Percentiles rank a stretch among this genome's conserved stretches.
phyloP scores from a whole-genome alignment of 371 early-diverging fungal genomes.

The Smittium mucronatum region DNA sequence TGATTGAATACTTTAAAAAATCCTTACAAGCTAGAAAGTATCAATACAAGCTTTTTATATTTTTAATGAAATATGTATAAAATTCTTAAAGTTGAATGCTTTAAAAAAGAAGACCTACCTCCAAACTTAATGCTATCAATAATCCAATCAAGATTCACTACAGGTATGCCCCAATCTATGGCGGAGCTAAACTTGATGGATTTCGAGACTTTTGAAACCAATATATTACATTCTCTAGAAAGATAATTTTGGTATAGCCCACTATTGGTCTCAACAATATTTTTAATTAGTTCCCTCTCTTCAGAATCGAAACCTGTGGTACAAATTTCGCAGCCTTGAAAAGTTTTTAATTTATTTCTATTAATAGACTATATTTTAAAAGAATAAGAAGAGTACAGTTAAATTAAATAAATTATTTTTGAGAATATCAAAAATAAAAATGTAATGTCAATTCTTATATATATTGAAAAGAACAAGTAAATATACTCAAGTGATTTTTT shows the following conservation, averaged over 20 bases:
- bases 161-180: slow-evolving; percentile 18
- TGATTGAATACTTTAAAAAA: not conserved
- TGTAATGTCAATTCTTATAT: no score
- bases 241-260: slow-evolving; percentile 24
- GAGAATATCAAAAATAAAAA: not conserved
- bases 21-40: not conserved
- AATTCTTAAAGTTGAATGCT: not conserved
- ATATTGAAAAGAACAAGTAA: not conserved
- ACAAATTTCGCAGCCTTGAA: slow-evolving; percentile 27
- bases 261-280: slow-evolving; percentile 11
- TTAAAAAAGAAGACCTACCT: slow-evolving; percentile 1
- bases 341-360: slow-evolving; percentile 18
- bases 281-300: slow-evolving; percentile 13
- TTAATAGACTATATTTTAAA: slow-evolving; percentile 10
- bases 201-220: slow-evolving; percentile 17
- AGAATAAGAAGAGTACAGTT: not conserved
- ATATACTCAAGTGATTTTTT: not conserved
- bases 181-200: slow-evolving; percentile 30
- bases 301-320: slow-evolving; percentile 22
- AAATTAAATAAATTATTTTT: not conserved
- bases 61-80: not conserved
- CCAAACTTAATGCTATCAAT: slow-evolving; percentile 17
- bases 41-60: not conserved
- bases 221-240: slow-evolving; percentile 24
- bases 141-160: slow-evolving; percentile 29